Base-by-base conservation (phyloP, 345 rosid genomes). In the Corymbia maculata region DNA sequence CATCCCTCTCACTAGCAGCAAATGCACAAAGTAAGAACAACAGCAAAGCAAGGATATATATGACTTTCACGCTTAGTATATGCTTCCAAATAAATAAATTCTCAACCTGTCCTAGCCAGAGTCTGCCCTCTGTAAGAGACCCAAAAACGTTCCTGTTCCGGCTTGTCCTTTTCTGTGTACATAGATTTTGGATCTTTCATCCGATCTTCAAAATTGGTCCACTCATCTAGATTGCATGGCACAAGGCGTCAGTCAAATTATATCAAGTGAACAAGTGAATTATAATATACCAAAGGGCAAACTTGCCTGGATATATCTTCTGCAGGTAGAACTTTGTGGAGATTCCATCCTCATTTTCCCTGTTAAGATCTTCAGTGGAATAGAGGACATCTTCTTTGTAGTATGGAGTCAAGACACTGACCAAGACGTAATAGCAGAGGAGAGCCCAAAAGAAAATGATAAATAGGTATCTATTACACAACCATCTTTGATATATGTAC, bases 261-360 rank as follows among this genome's bases (percentile, higher is more conserved):
- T 16, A 16, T 42, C 44, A 82, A 82, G 6, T 42, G 47, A 22
- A 85, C n/a, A 36, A 28, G 28, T 52, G 50, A 30, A 79, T 15
- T 51, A 51, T 47, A 84, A 66, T 42, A 80, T 59, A 51, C 68
- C 14, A 26, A 47, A 87, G 87, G 85, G 55, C 30, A 91, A 88
- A 88, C 93, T 94, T 89, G 97, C 99, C 99, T 16, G 97, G 98
- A 90, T 97, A 97, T 91, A 98, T 98, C 84, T 90, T 98, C 94
- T 95, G 94, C 24, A 98, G 93, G 93, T 98, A 97, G 90, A 98
- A 98, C 93, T 94, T 52, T 87, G 79, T 93, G 47, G 99, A 51
- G 85, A 97, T 95, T 49, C 99, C 99, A 92, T 98, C 99, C 91
- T 98, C 99, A 86, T 98, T 98, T 94, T 97, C 96, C 93, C 88